Evolutionary conservation across 2,329 filamentous ascomycete species (phyloP), one percentile per base, ranked within the genome.

Genomic region (Periconia sp.): DNA sequence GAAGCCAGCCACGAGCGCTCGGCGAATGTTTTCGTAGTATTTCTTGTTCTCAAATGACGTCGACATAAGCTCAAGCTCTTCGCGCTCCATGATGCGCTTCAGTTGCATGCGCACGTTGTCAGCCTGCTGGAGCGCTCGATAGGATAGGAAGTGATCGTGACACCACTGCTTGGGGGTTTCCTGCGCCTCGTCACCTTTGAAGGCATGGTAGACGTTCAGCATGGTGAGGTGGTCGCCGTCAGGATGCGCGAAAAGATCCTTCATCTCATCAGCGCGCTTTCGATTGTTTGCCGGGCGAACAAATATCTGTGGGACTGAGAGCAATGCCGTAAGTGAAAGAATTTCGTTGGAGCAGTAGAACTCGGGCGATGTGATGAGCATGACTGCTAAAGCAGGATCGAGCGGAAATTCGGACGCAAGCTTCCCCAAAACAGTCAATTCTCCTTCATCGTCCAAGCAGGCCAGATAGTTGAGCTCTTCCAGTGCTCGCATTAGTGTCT

Each of bases 301-400:
- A 67, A 96, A 99, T 47, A 97, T 84, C 68, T 96, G 89, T 0
- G 94, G 94, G 9, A 97, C 94, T 0, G 92, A 97, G 15, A 99
- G 83, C 9, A 99, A 82, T 1, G 94, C 88, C 1, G 92, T 96
- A 59, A 99, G 88, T 29, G 94, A 97, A 11, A 99, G 81, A 28
- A 99, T 94, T 76, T 99, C 94, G 72, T 97, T 97, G 32, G 92
- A 96, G 79, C 94, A 99, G 76, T 94, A 95, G 73, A 99, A 99
- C 66, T 99, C 94, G 9, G 94, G 92, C 6, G 92, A 96, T 9
- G 88, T 92, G 69, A 99, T 96, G 44, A 99, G 81, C 94, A 99
- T 97, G 51, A 99, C 95, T 1, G 94, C 94, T 23, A 99, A 78
- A 1, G 91, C 85, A 1, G 94, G 94, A 68, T 99, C 95, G 16